phyloP scores from a whole-genome alignment of 176 grass and related monocot genomes.

The Hordeum vulgare region MorexV3_pseudomolecules_assembly NC_058523.1:56002551-56003050 shows the following conservation, averaged over 20 bases:
- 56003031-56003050: background rate
- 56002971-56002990: conserved; percentile 4
- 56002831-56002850: background rate
- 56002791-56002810: background rate
- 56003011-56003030: conserved; percentile 6
- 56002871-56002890: conserved; percentile 2
- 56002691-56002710: conserved; percentile 77
- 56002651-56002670: conserved; percentile 79
- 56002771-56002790: background rate
- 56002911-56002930: background rate
- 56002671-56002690: conserved; percentile 82
- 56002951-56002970: background rate
- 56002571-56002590: conserved; percentile 62
- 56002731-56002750: conserved; percentile 33
- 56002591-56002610: conserved; percentile 38
- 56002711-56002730: conserved; percentile 50
- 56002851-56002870: background rate
- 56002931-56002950: conserved; percentile 11
- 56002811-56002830: conserved; percentile 1
- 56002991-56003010: background rate
- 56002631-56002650: conserved; percentile 35
- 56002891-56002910: background rate
- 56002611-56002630: conserved; percentile 55
- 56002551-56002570: conserved; percentile 43
- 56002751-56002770: background rate